phyloP scores from a whole-genome alignment of 2,329 filamentous ascomycete genomes.

The Xylaria sp. region DNA sequence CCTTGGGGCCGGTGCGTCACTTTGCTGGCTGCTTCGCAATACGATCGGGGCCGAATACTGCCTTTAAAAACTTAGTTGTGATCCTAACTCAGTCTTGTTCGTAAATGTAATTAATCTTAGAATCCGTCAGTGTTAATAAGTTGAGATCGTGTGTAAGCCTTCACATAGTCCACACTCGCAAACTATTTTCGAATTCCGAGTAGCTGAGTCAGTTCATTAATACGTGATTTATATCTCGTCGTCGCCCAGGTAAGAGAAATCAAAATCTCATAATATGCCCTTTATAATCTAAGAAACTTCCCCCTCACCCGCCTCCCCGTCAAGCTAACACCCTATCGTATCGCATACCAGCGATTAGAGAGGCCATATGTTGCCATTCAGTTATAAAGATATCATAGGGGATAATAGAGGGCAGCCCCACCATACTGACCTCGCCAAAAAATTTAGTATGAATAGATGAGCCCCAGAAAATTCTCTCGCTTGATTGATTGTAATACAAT shows the following conservation, averaged over 20 bases:
- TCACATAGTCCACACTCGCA: too few species aligned
- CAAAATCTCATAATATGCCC: background rate
- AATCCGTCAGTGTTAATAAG: too few species aligned
- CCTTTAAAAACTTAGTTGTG: too few species aligned
- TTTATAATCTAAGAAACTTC: background rate
- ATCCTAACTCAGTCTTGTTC: too few species aligned
- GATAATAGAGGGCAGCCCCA: conserved; percentile 18
- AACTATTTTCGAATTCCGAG: background rate
- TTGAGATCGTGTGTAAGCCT: too few species aligned
- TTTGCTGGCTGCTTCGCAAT: too few species aligned
- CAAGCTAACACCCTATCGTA: background rate
- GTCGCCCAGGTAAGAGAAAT: background rate
- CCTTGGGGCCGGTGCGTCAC: too few species aligned
- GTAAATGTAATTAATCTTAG: too few species aligned
- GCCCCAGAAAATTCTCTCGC: background rate
- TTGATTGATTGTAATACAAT: background rate
- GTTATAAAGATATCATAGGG: background rate
- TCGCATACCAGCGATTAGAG: background rate
- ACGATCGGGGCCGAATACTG: too few species aligned
- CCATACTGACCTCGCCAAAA: conserved; percentile 5
- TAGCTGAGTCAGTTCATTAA: background rate
- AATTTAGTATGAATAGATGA: background rate
- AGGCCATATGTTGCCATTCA: background rate
- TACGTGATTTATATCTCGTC: background rate
- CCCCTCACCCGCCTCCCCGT: background rate